Evolutionary conservation across 2,329 filamentous ascomycete species (phyloP).

Genomic region (Lecanosticta acicola): DNA sequence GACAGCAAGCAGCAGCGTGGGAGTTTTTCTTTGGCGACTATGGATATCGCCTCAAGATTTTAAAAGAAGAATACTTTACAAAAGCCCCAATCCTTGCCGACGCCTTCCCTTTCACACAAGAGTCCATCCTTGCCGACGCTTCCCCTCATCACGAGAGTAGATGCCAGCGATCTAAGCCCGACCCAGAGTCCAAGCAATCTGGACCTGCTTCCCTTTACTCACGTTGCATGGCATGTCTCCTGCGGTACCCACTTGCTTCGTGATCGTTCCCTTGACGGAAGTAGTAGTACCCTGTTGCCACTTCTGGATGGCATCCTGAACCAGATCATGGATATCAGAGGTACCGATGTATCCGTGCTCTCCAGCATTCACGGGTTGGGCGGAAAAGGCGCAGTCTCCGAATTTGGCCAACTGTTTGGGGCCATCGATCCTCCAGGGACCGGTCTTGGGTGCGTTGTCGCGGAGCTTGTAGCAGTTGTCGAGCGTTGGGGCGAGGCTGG

Average conservation of each 20-base stretch:
- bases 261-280: conserved; percentile 2
- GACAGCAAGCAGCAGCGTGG: no score
- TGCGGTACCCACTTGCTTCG: conserved; percentile 1
- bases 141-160: no score
- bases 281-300: background rate
- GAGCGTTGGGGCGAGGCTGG: background rate
- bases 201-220: background rate
- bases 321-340: conserved; percentile 3
- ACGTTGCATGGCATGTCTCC: conserved; percentile 4
- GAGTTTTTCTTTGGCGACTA: no score
- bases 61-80: no score
- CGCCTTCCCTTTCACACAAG: no score
- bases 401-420: background rate
- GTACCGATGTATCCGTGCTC: background rate
- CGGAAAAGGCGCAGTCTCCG: conserved; percentile 3
- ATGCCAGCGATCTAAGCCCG: conserved; percentile 3
- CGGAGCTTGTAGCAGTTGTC: conserved; percentile 6
- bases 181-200: conserved; percentile 4
- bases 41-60: no score
- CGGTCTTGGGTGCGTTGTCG: conserved; percentile 1
- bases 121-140: no score
- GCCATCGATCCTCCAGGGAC: background rate
- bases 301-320: background rate
- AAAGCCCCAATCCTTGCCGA: no score
- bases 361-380: background rate